Evolutionary conservation across 2,329 filamentous ascomycete genomes (phyloP).

Genomic region (Ophiostoma triangulosporum): DNA sequence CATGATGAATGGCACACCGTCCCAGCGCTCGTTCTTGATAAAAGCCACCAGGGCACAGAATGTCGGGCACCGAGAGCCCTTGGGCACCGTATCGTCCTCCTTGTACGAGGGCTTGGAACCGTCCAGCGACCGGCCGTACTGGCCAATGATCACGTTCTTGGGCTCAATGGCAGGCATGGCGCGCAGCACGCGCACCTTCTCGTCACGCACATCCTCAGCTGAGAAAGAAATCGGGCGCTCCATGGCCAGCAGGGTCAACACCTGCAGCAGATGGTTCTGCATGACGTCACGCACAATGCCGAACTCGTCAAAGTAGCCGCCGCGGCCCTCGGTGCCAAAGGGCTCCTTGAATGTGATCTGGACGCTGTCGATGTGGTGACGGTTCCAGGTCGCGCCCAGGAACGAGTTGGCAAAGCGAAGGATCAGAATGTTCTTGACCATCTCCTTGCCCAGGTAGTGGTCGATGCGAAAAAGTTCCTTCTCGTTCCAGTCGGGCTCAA

Average conservation of each 20-base stretch:
- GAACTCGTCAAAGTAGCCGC: conserved; percentile 98
- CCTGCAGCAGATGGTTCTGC: conserved; percentile 98
- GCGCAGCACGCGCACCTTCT: conserved; percentile 92
- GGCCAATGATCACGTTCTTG: conserved; percentile 99
- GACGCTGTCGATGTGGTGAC: conserved; percentile 97
- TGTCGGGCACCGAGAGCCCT: conserved; percentile 92
- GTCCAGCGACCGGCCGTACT: conserved; percentile 93
- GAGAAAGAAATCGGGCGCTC: conserved; percentile 97
- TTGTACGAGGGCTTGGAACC: conserved; percentile 96
- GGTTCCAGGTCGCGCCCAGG: conserved; percentile 96
- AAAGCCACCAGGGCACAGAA: conserved; percentile 96
- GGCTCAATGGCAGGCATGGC: conserved; percentile 91
- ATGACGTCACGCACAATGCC: conserved; percentile 99
- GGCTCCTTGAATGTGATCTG: conserved; percentile 99
- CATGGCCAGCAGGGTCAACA: conserved; percentile 92
- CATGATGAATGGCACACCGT: conserved; percentile 97
- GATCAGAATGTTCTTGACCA: conserved; percentile 99
- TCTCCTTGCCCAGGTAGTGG: conserved; percentile 98
- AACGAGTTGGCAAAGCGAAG: conserved; percentile 98
- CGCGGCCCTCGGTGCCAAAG: conserved; percentile 93
- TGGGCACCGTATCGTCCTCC: conserved; percentile 95
- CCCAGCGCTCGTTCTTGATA: conserved; percentile 99
- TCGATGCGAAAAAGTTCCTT: conserved; percentile 99
- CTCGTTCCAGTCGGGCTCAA: conserved; percentile 96
- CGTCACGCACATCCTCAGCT: conserved; percentile 92